These are phyloP conservation scores for Pseudogymnoascus sp. DNA, from an alignment of 2,329 filamentous ascomycete genomes.

Conservation along the genomic window DNA sequence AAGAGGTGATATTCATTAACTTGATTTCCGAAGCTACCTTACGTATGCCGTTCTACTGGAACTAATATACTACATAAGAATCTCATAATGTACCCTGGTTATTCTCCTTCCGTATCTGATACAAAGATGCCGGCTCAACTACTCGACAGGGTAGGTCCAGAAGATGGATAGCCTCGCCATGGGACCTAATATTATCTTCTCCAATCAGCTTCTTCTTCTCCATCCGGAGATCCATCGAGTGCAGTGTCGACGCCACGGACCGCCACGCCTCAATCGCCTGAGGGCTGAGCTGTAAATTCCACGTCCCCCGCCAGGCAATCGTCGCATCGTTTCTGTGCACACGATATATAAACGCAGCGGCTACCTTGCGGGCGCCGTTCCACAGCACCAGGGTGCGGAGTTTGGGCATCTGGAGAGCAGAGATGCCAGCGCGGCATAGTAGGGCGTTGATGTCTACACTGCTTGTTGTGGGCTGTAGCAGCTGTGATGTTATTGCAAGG, in stretches of 20 bases:
- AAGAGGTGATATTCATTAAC: background rate
- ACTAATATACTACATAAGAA: no score
- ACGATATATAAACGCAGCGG: conserved; percentile 10
- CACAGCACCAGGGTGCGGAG: background rate
- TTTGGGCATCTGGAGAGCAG: background rate
- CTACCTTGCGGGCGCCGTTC: background rate
- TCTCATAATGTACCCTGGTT: no score
- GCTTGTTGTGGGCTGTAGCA: background rate
- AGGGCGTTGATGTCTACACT: background rate
- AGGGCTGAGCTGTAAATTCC: conserved; percentile 23
- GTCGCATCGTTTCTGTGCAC: conserved; percentile 18
- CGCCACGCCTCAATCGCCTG: conserved; percentile 23
- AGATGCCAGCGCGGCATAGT: background rate
- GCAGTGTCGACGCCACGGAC: conserved; percentile 16
- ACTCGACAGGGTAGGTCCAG: conserved; percentile 27
- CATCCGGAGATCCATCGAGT: conserved; percentile 18
- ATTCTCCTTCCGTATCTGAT: conserved; percentile 28
- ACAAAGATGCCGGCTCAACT: conserved; percentile 27
- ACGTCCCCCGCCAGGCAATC: conserved; percentile 30
- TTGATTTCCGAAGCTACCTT: no score
- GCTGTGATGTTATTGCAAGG: background rate
- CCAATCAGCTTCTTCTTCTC: conserved; percentile 18
- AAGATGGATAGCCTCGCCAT: conserved; percentile 28
- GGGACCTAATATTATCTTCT: conserved; percentile 12
- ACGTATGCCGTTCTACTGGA: no score